Conservation (phyloP, 2,329 filamentous ascomycete genomes). For the Colletotrichum tofieldiae region DNA sequence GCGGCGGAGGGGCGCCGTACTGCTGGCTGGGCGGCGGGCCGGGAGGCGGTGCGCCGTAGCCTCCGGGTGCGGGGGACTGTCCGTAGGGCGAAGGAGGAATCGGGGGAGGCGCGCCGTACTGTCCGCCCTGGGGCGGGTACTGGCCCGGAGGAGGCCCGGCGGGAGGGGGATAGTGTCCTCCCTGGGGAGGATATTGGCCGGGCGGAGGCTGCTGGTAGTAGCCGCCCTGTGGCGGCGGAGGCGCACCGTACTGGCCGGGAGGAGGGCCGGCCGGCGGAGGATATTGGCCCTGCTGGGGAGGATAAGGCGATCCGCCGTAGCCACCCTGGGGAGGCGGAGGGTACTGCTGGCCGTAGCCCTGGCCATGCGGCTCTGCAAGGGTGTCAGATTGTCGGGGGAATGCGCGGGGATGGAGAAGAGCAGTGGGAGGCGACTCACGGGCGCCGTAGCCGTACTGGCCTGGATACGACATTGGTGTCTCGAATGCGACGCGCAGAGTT, state of each 20-base stretch:
- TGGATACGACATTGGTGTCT: constrained; percentile 52
- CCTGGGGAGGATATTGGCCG: constrained; percentile 54
- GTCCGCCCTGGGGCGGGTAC: constrained; percentile 54
- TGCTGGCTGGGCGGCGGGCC: constrained; percentile 43
- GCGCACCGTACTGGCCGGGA: constrained; percentile 56
- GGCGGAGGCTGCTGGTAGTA: constrained; percentile 56
- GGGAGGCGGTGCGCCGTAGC: constrained; percentile 48
- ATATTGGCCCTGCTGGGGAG: constrained; percentile 52
- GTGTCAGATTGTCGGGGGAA: neutral
- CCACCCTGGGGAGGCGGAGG: constrained; percentile 50
- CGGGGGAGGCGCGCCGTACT: constrained; percentile 56
- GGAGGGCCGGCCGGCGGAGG: constrained; percentile 53
- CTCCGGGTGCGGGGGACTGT: constrained; percentile 47
- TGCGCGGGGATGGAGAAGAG: neutral
- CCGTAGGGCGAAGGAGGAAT: constrained; percentile 49
- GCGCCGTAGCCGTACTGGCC: constrained; percentile 54
- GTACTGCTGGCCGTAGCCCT: constrained; percentile 59
- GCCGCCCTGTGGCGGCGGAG: constrained; percentile 55
- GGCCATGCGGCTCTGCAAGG: constrained; percentile 46
- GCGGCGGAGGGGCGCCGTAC: constrained; percentile 58
- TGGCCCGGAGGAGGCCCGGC: constrained; percentile 50
- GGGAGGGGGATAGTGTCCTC: constrained; percentile 53
- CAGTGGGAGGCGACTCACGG: constrained; percentile 48
- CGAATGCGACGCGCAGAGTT: constrained; percentile 30
- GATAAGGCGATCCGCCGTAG: constrained; percentile 49